These are phyloP conservation scores for Candida michaelii DNA, from an alignment of 805 yeast genomes.

Conservation along the genomic window DNA sequence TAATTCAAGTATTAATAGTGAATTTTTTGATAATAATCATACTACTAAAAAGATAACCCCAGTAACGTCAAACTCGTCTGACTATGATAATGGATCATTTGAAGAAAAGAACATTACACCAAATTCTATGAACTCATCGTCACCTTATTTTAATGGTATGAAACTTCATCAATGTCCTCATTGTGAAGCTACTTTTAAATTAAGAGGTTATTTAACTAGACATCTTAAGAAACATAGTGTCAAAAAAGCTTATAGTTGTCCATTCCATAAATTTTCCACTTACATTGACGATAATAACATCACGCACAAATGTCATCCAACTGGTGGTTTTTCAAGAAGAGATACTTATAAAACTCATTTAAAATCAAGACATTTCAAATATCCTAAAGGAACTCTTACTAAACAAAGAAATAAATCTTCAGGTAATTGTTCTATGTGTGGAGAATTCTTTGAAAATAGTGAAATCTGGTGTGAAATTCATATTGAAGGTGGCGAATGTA, in stretches of 20 bases:
- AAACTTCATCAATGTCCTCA: conserved; percentile 43
- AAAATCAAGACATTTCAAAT: conserved; percentile 55
- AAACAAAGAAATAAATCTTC: conserved; percentile 41
- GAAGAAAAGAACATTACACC: conserved; percentile 25
- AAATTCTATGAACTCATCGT: conserved; percentile 26
- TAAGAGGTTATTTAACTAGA: conserved; percentile 54
- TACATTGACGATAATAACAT: conserved; percentile 40
- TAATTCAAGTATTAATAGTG: conserved; percentile 6
- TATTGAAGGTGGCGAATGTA: conserved; percentile 51
- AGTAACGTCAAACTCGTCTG: conserved; percentile 37
- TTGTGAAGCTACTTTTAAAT: conserved; percentile 49
- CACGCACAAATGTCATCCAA: conserved; percentile 52
- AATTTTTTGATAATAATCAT: conserved; percentile 1
- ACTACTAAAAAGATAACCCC: conserved; percentile 19
- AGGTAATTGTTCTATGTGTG: conserved; percentile 58
- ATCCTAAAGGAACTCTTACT: conserved; percentile 55
- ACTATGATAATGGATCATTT: conserved; percentile 10
- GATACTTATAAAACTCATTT: conserved; percentile 61
- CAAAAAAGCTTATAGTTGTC: conserved; percentile 54
- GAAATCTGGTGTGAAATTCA: conserved; percentile 54
- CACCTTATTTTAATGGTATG: conserved; percentile 12
- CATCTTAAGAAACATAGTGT: conserved; percentile 53
- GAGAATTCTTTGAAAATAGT: conserved; percentile 47
- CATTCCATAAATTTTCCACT: conserved; percentile 43
- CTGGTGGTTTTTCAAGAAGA: conserved; percentile 59